These are phyloP conservation scores for Colletotrichum agaves DNA, from an alignment of 2,329 filamentous ascomycete species.

Conservation along the genomic window DNA sequence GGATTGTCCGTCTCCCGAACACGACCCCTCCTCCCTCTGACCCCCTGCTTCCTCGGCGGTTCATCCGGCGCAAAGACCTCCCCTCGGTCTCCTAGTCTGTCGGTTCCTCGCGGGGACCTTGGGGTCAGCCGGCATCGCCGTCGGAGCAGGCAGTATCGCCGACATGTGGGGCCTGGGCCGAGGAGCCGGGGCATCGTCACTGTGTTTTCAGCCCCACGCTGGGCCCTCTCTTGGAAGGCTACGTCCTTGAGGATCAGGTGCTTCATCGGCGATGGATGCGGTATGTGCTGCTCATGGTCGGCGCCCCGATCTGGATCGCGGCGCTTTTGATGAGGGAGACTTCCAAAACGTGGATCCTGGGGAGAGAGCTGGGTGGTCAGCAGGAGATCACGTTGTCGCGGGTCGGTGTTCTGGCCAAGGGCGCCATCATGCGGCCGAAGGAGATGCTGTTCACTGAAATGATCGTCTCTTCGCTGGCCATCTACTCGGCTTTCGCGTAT, in stretches of 20 bases:
- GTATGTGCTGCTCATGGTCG: constrained; percentile 40
- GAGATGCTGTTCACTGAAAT: constrained; percentile 48
- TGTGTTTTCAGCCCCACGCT: constrained; percentile 69
- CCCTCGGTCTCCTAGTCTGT: constrained; percentile 75
- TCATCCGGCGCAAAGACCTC: constrained; percentile 73
- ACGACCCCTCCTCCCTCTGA: constrained; percentile 50
- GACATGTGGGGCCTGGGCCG: constrained; percentile 71
- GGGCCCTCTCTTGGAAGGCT: constrained; percentile 65
- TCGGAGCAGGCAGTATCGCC: constrained; percentile 79
- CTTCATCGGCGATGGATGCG: constrained; percentile 41
- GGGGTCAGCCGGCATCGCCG: constrained; percentile 77
- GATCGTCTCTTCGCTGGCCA: constrained; percentile 75
- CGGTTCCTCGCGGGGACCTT: constrained; percentile 75
- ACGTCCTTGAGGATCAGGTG: constrained; percentile 24
- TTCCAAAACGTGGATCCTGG: constrained; percentile 30
- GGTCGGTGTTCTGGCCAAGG: neutral
- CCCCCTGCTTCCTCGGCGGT: constrained; percentile 75
- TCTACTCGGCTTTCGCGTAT: constrained; percentile 69
- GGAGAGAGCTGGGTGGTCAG: constrained; percentile 13
- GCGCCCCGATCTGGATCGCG: constrained; percentile 20
- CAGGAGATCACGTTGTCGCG: constrained; percentile 1
- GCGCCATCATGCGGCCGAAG: constrained; percentile 31
- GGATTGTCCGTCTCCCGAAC: constrained; percentile 38
- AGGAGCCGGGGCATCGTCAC: constrained; percentile 75
- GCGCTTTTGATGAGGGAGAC: constrained; percentile 30